These are phyloP conservation scores for Physcomitrium patens DNA, from an alignment of 225 moss, liverwort and hornwort genomes.

Conservation along the genomic window DNA sequence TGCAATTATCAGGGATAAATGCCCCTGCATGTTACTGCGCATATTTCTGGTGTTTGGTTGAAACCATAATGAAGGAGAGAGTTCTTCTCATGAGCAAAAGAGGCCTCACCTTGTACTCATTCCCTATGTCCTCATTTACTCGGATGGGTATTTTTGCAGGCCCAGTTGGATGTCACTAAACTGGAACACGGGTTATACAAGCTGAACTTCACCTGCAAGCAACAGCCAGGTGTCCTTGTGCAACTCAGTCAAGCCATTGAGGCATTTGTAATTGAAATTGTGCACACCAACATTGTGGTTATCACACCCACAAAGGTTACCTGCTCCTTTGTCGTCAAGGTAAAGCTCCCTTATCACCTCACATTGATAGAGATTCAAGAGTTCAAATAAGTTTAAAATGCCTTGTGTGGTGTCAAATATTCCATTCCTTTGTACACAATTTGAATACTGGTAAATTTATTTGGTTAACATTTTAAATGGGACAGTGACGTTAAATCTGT, in stretches of 20 bases:
- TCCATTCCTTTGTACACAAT: background rate
- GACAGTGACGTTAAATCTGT: background rate
- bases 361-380: background rate
- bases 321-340: slow-evolving; percentile 35
- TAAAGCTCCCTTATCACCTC: background rate
- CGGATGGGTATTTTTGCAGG: slow-evolving; percentile 19
- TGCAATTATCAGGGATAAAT: background rate
- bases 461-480: background rate
- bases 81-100: background rate
- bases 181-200: slow-evolving; percentile 30
- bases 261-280: slow-evolving; percentile 38
- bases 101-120: background rate
- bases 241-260: slow-evolving; percentile 38
- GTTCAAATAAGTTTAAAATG: background rate
- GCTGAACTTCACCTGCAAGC: slow-evolving; percentile 25
- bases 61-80: background rate
- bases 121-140: background rate
- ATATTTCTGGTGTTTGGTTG: background rate
- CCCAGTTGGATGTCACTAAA: slow-evolving; percentile 23
- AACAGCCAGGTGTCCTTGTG: slow-evolving; percentile 14
- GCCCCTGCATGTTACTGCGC: background rate
- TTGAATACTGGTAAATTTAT: background rate
- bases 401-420: background rate
- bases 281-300: slow-evolving; percentile 27
- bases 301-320: slow-evolving; percentile 22